Conservation (phyloP, 1,139 yeast genomes). For the Zygoascus meyerae region DNA sequence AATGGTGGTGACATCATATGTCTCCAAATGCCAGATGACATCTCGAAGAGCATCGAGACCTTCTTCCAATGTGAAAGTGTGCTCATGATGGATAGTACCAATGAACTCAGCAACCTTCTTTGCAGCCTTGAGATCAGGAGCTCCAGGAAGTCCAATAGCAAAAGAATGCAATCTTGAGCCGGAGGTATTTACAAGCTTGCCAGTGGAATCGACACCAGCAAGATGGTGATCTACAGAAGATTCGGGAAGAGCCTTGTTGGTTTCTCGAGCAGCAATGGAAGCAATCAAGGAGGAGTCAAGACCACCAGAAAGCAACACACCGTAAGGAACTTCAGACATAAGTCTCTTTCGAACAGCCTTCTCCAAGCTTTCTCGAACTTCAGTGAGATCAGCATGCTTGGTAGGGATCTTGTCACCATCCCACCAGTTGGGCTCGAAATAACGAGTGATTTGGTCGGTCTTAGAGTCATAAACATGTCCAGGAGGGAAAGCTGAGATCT, state of each 20-base stretch:
- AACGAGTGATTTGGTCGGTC: conserved; percentile 79
- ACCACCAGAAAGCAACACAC: conserved; percentile 95
- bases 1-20: conserved; percentile 96
- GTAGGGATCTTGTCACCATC: conserved; percentile 70
- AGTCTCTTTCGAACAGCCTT: conserved; percentile 96
- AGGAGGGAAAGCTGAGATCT: conserved; percentile 91
- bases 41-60: conserved; percentile 94
- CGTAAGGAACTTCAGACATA: conserved; percentile 99
- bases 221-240: conserved; percentile 43
- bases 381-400: conserved; percentile 62
- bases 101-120: conserved; percentile 88
- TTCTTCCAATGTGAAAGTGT: conserved; percentile 91
- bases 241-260: conserved; percentile 65
- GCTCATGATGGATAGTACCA: conserved; percentile 96
- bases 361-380: conserved; percentile 76
- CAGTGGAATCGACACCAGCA: conserved; percentile 88
- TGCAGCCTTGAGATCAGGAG: conserved; percentile 96
- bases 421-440: conserved; percentile 93
- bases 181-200: conserved; percentile 67
- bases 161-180: conserved; percentile 90
- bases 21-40: conserved; percentile 92
- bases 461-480: conserved; percentile 94
- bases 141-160: conserved; percentile 95
- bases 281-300: conserved; percentile 95
- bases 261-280: conserved; percentile 93